Percentiles rank a stretch among this genome's conserved stretches.
phyloP scores from a whole-genome alignment of 352 stramenopile genomes.

The Phytophthora lateralis region DNA sequence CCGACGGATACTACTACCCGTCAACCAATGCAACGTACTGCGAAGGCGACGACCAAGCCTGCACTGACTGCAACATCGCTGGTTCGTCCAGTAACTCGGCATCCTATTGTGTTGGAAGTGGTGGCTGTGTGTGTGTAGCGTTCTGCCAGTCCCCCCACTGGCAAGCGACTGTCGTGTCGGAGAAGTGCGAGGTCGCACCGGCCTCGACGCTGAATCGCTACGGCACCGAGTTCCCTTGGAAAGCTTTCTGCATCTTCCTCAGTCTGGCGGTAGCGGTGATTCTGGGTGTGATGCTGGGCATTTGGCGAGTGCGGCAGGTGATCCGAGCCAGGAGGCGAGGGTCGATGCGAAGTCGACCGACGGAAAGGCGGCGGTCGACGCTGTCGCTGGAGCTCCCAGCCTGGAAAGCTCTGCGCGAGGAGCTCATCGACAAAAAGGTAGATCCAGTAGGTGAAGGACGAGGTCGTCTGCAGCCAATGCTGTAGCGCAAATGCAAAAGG shows the following conservation, averaged over 20 bases:
- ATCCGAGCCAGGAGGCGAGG: slow-evolving; percentile 11
- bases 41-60: slow-evolving; percentile 31
- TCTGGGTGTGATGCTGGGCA: slow-evolving; percentile 15
- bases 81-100: slow-evolving; percentile 18
- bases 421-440: slow-evolving; percentile 34
- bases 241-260: slow-evolving; percentile 24
- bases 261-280: slow-evolving; percentile 18
- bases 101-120: slow-evolving; percentile 35
- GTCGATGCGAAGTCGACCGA: slow-evolving; percentile 6
- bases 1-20: slow-evolving; percentile 45
- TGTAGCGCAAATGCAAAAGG: not conserved
- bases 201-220: slow-evolving; percentile 6
- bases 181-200: slow-evolving; percentile 19
- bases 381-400: slow-evolving; percentile 33
- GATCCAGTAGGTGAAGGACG: slow-evolving; percentile 25
- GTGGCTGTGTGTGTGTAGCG: slow-evolving; percentile 42
- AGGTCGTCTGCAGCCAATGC: slow-evolving; percentile 22
- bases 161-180: slow-evolving; percentile 13
- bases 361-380: slow-evolving; percentile 7
- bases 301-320: slow-evolving; percentile 26
- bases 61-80: slow-evolving; percentile 25
- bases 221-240: slow-evolving; percentile 23
- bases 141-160: slow-evolving; percentile 46
- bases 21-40: slow-evolving; percentile 62
- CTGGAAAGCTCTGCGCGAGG: slow-evolving; percentile 38